A percentile compares a stretch with the other conserved stretches of the same genome.
phyloP scores from a whole-genome alignment of 2,329 filamentous ascomycete genomes.

The Fusarium cyanostomum region DNA sequence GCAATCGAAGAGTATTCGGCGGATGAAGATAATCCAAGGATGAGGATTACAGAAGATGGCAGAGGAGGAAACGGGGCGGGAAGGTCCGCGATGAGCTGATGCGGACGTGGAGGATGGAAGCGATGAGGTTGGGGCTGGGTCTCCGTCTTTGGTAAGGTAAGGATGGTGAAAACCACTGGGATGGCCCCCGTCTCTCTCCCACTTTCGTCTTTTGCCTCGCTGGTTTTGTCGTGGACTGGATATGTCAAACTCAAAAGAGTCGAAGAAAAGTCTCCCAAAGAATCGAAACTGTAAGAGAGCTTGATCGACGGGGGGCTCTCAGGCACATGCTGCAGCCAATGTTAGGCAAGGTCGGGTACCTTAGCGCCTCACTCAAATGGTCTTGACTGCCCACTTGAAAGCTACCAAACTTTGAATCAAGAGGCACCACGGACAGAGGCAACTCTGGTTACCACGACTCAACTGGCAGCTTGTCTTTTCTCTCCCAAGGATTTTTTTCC shows the following conservation, averaged over 20 bases:
- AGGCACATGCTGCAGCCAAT: constrained; percentile 34
- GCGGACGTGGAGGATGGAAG: constrained; percentile 32
- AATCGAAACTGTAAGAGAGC: constrained; percentile 23
- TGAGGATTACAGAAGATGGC: constrained; percentile 20
- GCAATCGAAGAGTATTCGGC: constrained; percentile 6
- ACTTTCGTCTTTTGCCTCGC: constrained; percentile 19
- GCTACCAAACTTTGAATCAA: not conserved
- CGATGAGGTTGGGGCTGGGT: constrained; percentile 33
- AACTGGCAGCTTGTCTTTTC: not conserved
- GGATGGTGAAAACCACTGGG: constrained; percentile 36
- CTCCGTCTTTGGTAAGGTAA: constrained; percentile 34
- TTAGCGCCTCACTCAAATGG: constrained; percentile 8
- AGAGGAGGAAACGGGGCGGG: constrained; percentile 34
- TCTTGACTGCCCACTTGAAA: constrained; percentile 9
- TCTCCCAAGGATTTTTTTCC: not conserved
- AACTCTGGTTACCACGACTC: constrained; percentile 7
- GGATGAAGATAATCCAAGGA: constrained; percentile 17
- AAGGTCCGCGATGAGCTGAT: constrained; percentile 43
- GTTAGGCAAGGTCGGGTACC: constrained; percentile 12
- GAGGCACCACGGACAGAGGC: constrained; percentile 15
- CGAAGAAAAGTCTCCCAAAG: constrained; percentile 17
- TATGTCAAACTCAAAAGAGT: constrained; percentile 32
- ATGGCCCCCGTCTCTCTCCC: constrained; percentile 38
- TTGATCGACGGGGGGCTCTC: constrained; percentile 22
- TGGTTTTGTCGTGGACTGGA: constrained; percentile 15